A percentile compares a stretch with the other conserved stretches of the same genome.
Evolutionary conservation across 192 early-diverging fungal genomes (phyloP).

Genomic region (Coemansia sp.): DNA sequence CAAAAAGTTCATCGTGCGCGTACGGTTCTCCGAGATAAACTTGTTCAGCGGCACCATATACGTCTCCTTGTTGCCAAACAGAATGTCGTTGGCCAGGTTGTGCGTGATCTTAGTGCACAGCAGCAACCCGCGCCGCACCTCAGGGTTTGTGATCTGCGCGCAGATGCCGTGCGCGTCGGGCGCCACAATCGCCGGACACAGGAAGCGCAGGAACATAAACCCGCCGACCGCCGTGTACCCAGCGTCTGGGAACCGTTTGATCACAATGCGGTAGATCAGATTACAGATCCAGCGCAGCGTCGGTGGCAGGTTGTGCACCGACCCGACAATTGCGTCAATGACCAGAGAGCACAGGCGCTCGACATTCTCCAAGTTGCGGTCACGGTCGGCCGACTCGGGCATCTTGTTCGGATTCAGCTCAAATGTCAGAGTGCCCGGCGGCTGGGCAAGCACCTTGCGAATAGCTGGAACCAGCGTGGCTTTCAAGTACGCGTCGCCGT

Average conservation of each 20-base stretch:
- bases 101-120: slow-evolving; percentile 95
- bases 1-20: slow-evolving; percentile 76
- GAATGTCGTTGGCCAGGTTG: slow-evolving; percentile 92
- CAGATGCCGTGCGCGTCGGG: slow-evolving; percentile 83
- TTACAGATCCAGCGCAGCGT: slow-evolving; percentile 80
- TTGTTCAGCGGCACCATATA: slow-evolving; percentile 93
- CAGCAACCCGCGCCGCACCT: slow-evolving; percentile 82
- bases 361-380: slow-evolving; percentile 77
- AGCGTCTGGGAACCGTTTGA: slow-evolving; percentile 78
- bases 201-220: slow-evolving; percentile 93
- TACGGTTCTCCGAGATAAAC: slow-evolving; percentile 80
- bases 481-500: slow-evolving; percentile 80
- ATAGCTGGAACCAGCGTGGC: slow-evolving; percentile 79
- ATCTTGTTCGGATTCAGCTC: slow-evolving; percentile 87
- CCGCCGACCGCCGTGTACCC: slow-evolving; percentile 87
- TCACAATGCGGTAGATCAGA: slow-evolving; percentile 74
- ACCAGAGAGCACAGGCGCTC: slow-evolving; percentile 71
- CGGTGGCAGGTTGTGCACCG: slow-evolving; percentile 66
- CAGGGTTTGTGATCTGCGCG: slow-evolving; percentile 60
- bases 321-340: slow-evolving; percentile 81
- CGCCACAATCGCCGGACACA: slow-evolving; percentile 92
- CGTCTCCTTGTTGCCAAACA: slow-evolving; percentile 92
- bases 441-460: slow-evolving; percentile 62
- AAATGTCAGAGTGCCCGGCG: slow-evolving; percentile 73
- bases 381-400: slow-evolving; percentile 62